Percentiles rank a stretch among this genome's conserved stretches.
Evolutionary conservation across 306 rosid species (phyloP).

Genomic region (Crotalaria pallida): DNA sequence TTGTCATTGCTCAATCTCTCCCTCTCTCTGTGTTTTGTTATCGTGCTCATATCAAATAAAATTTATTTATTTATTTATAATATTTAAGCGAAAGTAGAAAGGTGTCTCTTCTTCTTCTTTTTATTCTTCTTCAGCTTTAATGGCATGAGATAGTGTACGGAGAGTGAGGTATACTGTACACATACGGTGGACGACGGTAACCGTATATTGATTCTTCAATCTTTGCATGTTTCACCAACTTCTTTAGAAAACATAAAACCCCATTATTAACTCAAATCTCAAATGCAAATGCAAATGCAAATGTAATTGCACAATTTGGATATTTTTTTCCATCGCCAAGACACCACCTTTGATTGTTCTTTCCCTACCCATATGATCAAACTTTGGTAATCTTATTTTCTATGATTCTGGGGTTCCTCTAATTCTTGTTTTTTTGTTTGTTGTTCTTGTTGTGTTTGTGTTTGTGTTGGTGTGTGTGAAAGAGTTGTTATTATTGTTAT

Average conservation of each 20-base stretch:
- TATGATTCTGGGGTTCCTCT: slow-evolving; percentile 5
- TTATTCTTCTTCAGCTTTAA: slow-evolving; percentile 41
- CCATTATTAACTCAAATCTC: background rate
- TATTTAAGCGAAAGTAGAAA: background rate
- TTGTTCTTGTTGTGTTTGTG: background rate
- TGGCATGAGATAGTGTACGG: slow-evolving; percentile 41
- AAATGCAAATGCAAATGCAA: slow-evolving; percentile 16
- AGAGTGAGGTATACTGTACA: background rate
- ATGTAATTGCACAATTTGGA: slow-evolving; percentile 10
- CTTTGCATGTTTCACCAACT: slow-evolving; percentile 65
- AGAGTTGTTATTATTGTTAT: background rate
- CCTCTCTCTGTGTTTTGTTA: background rate
- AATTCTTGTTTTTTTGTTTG: background rate
- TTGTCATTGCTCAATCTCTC: background rate
- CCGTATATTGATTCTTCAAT: slow-evolving; percentile 37
- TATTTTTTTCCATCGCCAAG: background rate
- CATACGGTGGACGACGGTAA: slow-evolving; percentile 25
- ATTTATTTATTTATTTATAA: background rate
- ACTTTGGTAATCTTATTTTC: background rate
- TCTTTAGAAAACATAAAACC: slow-evolving; percentile 8
- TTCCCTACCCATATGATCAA: background rate
- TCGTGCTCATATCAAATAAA: background rate
- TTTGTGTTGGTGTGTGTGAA: background rate
- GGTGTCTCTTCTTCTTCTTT: slow-evolving; percentile 31
- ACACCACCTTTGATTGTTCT: slow-evolving; percentile 7